Conservation (phyloP, 176 grass and related monocot genomes). For the sorghum (Sorghum bicolor) region DNA sequence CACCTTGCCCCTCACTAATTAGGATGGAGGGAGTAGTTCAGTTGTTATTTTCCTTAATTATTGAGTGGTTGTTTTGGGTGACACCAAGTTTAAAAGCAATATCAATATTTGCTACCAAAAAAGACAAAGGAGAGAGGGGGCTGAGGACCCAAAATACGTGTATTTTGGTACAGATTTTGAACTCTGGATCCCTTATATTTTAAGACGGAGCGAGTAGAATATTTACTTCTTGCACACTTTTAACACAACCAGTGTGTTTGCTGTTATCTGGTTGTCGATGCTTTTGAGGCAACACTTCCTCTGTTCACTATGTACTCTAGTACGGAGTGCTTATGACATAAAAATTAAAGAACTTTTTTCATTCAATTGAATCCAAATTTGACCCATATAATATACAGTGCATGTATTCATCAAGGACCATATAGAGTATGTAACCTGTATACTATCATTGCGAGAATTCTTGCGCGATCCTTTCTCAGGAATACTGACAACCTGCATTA, state of each 20-base stretch:
- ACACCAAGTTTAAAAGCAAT: background rate
- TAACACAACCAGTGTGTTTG: background rate
- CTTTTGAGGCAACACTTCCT: slow-evolving; percentile 1
- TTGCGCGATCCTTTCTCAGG: slow-evolving; percentile 87
- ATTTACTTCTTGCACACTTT: background rate
- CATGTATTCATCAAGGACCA: slow-evolving; percentile 8
- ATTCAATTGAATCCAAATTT: slow-evolving; percentile 15
- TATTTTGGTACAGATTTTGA: background rate
- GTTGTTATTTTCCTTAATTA: background rate
- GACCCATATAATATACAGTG: background rate
- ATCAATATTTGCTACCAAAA: background rate
- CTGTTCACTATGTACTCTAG: background rate
- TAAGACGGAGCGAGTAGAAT: background rate
- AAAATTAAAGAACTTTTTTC: background rate
- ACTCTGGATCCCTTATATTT: background rate
- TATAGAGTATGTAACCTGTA: slow-evolving; percentile 66
- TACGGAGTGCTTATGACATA: background rate
- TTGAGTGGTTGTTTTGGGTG: background rate
- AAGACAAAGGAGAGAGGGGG: background rate
- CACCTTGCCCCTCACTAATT: background rate
- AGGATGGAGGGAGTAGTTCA: background rate
- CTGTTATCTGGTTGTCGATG: background rate
- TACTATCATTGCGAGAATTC: slow-evolving; percentile 68
- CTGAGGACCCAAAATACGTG: background rate
- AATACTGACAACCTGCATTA: slow-evolving; percentile 83